A percentile compares a stretch with the other conserved stretches of the same genome.
Conservation (phyloP, 2,329 filamentous ascomycete genomes). For the Neonectria ditissima region DNA sequence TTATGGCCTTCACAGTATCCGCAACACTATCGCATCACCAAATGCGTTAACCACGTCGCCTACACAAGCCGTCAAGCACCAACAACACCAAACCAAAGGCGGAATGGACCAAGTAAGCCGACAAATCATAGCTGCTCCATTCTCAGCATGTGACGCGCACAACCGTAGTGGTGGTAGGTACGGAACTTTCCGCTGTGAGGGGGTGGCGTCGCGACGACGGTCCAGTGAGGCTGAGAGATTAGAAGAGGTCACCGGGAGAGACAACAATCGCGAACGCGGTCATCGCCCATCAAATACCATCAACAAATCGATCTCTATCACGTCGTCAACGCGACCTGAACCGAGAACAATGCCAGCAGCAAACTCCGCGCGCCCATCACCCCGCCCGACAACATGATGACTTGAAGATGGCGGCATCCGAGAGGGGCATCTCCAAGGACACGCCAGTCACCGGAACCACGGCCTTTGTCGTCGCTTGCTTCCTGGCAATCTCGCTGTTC, state of each 20-base stretch:
- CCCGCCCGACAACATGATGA: not conserved
- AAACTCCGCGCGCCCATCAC: too few species aligned
- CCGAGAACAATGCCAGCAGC: not conserved
- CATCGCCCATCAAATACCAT: too few species aligned
- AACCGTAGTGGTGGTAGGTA: not conserved
- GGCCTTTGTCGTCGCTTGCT: not conserved
- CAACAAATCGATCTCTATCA: not conserved
- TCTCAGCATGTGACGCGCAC: not conserved
- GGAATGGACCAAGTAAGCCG: too few species aligned
- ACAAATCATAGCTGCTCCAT: not conserved
- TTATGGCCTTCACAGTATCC: too few species aligned
- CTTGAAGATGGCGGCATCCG: not conserved
- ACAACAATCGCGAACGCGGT: too few species aligned
- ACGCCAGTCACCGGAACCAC: not conserved
- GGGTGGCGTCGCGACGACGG: not conserved
- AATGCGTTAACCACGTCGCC: too few species aligned
- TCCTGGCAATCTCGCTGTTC: slow-evolving; percentile 9
- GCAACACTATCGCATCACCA: too few species aligned
- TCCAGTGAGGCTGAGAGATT: too few species aligned
- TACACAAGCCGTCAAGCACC: too few species aligned
- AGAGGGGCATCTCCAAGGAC: not conserved
- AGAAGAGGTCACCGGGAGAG: too few species aligned
- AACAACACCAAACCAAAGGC: too few species aligned
- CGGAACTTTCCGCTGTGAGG: not conserved
- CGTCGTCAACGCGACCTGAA: not conserved